Conservation (phyloP, 208 protist genomes). For the Leishmania arabica region DNA sequence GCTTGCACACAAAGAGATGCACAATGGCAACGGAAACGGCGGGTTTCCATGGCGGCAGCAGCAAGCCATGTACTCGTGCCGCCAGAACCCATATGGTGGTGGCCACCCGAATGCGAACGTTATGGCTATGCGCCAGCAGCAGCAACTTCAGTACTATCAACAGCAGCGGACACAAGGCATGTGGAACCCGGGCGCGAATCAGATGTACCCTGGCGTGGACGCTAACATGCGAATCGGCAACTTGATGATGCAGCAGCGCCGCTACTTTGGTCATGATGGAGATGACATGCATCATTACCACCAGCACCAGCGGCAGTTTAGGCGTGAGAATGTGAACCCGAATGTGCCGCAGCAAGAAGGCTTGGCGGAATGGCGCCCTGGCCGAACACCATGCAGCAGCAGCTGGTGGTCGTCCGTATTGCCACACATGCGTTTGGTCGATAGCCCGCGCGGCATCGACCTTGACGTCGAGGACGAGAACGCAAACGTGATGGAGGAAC, state of each 20-base stretch:
- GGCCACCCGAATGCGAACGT: constrained; percentile 15
- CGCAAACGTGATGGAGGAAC: constrained; percentile 28
- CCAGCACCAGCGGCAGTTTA: constrained; percentile 26
- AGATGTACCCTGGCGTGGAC: constrained; percentile 10
- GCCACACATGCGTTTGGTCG: constrained; percentile 34
- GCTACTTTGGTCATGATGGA: background rate
- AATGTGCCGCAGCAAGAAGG: constrained; percentile 14
- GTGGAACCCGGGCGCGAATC: constrained; percentile 1
- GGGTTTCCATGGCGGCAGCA: background rate
- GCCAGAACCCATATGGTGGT: background rate
- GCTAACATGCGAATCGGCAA: constrained; percentile 11
- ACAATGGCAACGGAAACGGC: background rate
- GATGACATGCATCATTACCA: constrained; percentile 15
- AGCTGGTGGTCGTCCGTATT: constrained; percentile 46
- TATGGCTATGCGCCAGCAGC: constrained; percentile 19
- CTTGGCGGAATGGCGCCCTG: constrained; percentile 26
- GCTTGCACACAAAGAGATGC: constrained; percentile 1
- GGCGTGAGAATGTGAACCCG: constrained; percentile 1
- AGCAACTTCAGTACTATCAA: constrained; percentile 8
- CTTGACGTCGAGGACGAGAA: constrained; percentile 40
- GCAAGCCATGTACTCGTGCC: constrained; percentile 15
- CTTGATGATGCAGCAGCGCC: constrained; percentile 12
- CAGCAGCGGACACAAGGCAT: constrained; percentile 11
- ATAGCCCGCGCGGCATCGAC: constrained; percentile 43
- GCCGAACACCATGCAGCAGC: constrained; percentile 35